Conservation (phyloP, 495 filamentous ascomycete genomes). For the Xylaria grammica region DNA sequence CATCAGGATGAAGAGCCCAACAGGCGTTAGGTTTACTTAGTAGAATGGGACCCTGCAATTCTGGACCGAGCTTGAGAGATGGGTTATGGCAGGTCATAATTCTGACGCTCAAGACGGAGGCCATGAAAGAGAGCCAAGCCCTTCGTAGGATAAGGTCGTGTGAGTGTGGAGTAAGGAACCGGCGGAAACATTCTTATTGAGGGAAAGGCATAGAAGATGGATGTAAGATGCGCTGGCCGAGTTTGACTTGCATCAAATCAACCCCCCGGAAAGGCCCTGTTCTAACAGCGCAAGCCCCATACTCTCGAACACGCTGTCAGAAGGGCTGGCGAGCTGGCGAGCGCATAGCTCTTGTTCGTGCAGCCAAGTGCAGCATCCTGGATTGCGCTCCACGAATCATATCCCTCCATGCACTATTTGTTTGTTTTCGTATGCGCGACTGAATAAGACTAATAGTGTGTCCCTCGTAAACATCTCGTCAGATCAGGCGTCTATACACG, state of each 20-base stretch:
- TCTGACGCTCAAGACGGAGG: constrained; percentile 1
- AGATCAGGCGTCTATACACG: constrained; percentile 31
- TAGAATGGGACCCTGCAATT: not conserved
- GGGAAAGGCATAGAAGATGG: constrained; percentile 30
- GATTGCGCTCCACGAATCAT: constrained; percentile 40
- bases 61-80: not conserved
- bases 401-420: constrained; percentile 28
- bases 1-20: not conserved
- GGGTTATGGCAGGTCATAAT: not conserved
- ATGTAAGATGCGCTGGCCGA: constrained; percentile 42
- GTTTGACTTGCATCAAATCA: constrained; percentile 44
- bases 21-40: not conserved
- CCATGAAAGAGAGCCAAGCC: constrained; percentile 6
- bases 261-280: constrained; percentile 34
- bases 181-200: constrained; percentile 11
- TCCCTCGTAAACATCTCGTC: constrained; percentile 31
- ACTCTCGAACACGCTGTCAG: constrained; percentile 38
- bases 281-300: constrained; percentile 34
- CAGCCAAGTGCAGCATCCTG: constrained; percentile 38
- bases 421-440: constrained; percentile 41
- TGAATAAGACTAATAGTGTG: constrained; percentile 24
- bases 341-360: constrained; percentile 24
- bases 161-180: constrained; percentile 19
- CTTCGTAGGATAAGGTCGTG: constrained; percentile 24
- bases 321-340: constrained; percentile 27